Percentiles rank a stretch among this genome's conserved stretches.
Evolutionary conservation across 2,329 filamentous ascomycete genomes (phyloP).

Genomic region (Penicillium sp.): DNA sequence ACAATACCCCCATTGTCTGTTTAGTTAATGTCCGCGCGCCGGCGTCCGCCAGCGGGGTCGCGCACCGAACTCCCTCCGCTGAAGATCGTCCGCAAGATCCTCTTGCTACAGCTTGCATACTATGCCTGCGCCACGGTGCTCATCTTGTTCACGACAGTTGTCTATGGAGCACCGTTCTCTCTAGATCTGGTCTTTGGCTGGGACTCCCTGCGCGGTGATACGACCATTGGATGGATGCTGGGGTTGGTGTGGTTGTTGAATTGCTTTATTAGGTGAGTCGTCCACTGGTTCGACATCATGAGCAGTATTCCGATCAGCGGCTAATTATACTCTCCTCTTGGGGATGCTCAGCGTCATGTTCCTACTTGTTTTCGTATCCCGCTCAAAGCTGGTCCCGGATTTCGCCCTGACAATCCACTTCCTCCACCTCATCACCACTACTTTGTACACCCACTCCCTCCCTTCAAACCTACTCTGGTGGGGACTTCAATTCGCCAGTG

Average conservation of each 20-base stretch:
- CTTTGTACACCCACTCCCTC: constrained; percentile 66
- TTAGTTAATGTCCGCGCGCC: constrained; percentile 38
- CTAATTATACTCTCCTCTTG: background rate
- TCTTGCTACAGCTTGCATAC: constrained; percentile 56
- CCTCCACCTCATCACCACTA: constrained; percentile 68
- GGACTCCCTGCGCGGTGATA: constrained; percentile 57
- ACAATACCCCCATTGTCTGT: background rate
- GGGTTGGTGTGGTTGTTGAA: constrained; percentile 61
- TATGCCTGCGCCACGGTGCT: constrained; percentile 54
- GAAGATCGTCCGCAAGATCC: constrained; percentile 59
- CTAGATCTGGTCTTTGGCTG: constrained; percentile 55
- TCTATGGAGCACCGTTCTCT: constrained; percentile 53
- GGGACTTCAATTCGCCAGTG: constrained; percentile 56
- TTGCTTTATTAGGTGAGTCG: constrained; percentile 53
- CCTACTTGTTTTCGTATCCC: constrained; percentile 71
- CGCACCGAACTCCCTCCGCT: constrained; percentile 59
- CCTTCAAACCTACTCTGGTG: constrained; percentile 83
- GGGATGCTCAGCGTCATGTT: constrained; percentile 59
- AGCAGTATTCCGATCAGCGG: background rate
- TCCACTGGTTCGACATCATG: constrained; percentile 16
- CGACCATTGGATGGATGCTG: constrained; percentile 61
- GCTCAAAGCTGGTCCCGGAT: constrained; percentile 88
- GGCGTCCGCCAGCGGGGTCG: constrained; percentile 57
- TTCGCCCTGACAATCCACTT: constrained; percentile 84
- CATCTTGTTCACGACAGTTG: constrained; percentile 59